A percentile compares a stretch with the other conserved stretches of the same genome.
Evolutionary conservation across 2,329 filamentous ascomycete genomes (phyloP).

Genomic region (Penicillium sp.): DNA sequence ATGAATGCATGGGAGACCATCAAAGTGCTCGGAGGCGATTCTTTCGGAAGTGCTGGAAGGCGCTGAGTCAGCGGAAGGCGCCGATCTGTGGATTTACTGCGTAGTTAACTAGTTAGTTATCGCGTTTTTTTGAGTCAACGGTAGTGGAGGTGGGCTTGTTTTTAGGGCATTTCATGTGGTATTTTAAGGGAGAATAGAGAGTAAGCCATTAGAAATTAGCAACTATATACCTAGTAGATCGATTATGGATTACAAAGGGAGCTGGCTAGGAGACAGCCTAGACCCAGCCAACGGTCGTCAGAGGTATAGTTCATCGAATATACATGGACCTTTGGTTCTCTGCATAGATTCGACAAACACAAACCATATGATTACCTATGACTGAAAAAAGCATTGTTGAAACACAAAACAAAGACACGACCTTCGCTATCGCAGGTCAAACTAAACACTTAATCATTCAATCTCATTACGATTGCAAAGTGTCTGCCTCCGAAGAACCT

Average conservation of each 20-base stretch:
- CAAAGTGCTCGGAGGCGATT: conserved; percentile 2
- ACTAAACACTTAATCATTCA: too few species aligned
- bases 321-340: too few species aligned
- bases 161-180: background rate
- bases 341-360: too few species aligned
- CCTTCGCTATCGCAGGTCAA: too few species aligned
- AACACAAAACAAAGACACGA: background rate
- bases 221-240: background rate
- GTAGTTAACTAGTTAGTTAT: too few species aligned
- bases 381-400: background rate
- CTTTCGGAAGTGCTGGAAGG: conserved; percentile 7
- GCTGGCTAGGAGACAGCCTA: background rate
- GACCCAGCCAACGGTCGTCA: background rate
- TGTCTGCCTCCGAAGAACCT: too few species aligned
- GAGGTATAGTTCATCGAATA: background rate
- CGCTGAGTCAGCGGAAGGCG: conserved; percentile 28
- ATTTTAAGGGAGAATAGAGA: background rate
- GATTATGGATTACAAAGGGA: background rate
- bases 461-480: background rate
- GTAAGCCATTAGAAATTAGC: background rate
- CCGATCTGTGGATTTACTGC: background rate
- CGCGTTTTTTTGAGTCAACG: too few species aligned
- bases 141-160: background rate
- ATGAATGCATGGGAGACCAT: conserved; percentile 27
- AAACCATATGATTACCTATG: background rate